Evolutionary conservation across 495 filamentous ascomycete genomes (phyloP), one percentile per base, ranked within the genome.

Genomic region (Annulohypoxylon nitens): DNA sequence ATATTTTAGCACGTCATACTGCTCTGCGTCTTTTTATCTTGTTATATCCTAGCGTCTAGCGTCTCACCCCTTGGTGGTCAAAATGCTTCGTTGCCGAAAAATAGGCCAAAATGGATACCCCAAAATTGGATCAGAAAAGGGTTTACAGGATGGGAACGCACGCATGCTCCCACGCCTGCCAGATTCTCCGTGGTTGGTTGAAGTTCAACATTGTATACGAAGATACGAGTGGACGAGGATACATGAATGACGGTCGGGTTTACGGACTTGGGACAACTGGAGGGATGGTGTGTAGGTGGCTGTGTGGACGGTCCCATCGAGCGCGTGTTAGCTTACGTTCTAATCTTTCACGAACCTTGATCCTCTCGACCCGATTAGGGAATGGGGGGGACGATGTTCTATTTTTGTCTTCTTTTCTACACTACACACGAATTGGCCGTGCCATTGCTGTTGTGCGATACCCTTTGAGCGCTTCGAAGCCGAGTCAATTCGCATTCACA

Each of bases 361-460:
- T 71, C 64, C 72, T 71, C 48, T 41, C 59, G 10, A 37, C 64
- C 67, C 45, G 51, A 41, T 51, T 8, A 51, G 72, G 53, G 30
- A 63, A 47, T 41, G 11, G 39, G 47, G 47, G 30, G 39, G n/a
- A 39, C 57, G n/a, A 57, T 53, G 61, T 74, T 79, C 67, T 74
- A 77, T 61, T 78, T 77, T 73, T 76, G 61, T 70, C 60, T 72
- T 70, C 58, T 65, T 73, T 70, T 71, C 67, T 53, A 65, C 63
- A 51, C 67, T 53, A 65, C 63, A 51, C 64, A 71, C 64, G 47
- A 64, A 69, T 68, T 78, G 76, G 78, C 75, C 73, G 76, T 67
- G 78, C 78, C 76, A 78, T 75, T 75, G 67, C 69, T 75, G 73
- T 60, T 73, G 67, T 78, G 76, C 74, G 73, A 78, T 78, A 80